Base-by-base conservation (phyloP, 1,284 basidiomycete genomes). In the Pascua guehoae region DNA sequence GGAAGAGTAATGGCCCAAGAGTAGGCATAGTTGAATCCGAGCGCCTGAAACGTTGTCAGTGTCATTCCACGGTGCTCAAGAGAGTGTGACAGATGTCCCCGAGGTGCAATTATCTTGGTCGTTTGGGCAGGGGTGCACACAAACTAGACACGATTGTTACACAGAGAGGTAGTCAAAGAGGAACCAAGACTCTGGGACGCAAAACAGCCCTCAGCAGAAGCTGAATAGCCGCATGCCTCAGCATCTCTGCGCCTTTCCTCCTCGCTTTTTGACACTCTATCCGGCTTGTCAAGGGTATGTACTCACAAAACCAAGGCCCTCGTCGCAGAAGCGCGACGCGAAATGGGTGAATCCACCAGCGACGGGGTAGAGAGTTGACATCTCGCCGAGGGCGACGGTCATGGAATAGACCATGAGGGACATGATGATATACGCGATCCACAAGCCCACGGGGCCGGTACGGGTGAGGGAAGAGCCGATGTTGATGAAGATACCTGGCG, bases 241-340 rank as follows among this genome's bases (percentile, higher is more conserved):
- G 24, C 24, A 32, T 32, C 24, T 32, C 24, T 7, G 24, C 24
- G 24, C 24, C 24, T 7, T 32, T 32, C n/a, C 24, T 32, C 24
- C 24, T 32, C 7, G 4, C 24, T 7, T 3, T 32, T 32, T 32
- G 24, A 32, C 24, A n/a, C n/a, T n/a, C n/a, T n/a, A n/a, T n/a
- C n/a, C n/a, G n/a, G n/a, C n/a, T n/a, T n/a, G 42, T 45, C 15
- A 38, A 52, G n/a, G 17, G 8, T 50, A 43, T 56, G 3, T 8
- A 43, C 41, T 43, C 46, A 51, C 79, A 57, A 81, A 81, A 16
- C 79, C 79, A 12, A 83, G 64, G 12, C 79, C 75, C 9, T 80
- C 79, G 58, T 82, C 79, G 55, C 82, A 77, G 67, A 83, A 84
- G 17, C 82, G 79, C 15, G 70, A 60, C 10, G 71, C 68, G 49